Base-by-base conservation (phyloP, 1,284 basidiomycete species). In the Anthracocystis walkeri region DNA sequence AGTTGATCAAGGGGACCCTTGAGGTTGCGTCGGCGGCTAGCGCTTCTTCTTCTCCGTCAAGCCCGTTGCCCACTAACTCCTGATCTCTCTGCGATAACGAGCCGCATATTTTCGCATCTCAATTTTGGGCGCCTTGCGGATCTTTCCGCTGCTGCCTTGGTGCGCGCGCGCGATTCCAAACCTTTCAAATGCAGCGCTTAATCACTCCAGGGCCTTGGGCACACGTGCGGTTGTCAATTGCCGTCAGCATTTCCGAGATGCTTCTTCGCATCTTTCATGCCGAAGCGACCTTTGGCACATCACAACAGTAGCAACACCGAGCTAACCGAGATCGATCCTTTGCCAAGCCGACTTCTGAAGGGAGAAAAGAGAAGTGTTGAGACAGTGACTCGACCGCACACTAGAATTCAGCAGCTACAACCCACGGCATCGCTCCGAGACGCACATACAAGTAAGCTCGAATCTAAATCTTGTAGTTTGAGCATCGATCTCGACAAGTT, bases 61-160 rank as follows among this genome's bases (percentile, higher is more conserved):
- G 44, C 20, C 61, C 61, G 41, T 56, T 44, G 51, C 54, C 54
- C 48, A 29, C 41, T 56, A 55, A 48, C 50, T 41, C 60, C 60
- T 62, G 60, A 62, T 54, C 25, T 46, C 11, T 16, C 23, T 29
- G 21, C 7, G 31, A 45, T 44, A 52, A 33, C 40, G 27, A 33
- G 29, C 29, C 20, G 46, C 40, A 29, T 12, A 14, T n/a, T 48
- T 50, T 23, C 7, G 21, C 18, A 21, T 18, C 14, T 23, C 18
- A n/a, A n/a, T 42, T 50, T 33, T 29, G 29, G 53, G 42, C 5
- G 16, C 0, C 31, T 0, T 29, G 41, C 54, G 54, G 54, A 23
- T 56, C 54, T 56, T 56, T 56, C 54, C 54, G 42, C 10, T 31
- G 11, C n/a, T 27, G 11, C 44, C 45, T 27, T 48, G 27, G 27